phyloP scores from a whole-genome alignment of 805 yeast species.

The Metschnikowia cubensis region DNA sequence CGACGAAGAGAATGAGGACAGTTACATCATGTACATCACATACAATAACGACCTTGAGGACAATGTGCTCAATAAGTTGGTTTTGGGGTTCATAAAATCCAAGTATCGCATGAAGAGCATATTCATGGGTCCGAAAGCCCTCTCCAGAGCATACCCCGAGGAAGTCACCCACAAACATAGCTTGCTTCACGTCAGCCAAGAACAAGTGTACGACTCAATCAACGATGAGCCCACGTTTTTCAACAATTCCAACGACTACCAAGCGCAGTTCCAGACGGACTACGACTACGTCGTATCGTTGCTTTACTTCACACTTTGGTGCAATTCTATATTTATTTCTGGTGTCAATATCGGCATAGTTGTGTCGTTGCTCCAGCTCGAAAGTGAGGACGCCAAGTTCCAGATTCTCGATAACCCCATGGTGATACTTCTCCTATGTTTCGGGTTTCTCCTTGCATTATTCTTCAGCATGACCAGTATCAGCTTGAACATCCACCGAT shows the following conservation, averaged over 20 bases:
- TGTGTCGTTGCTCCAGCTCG: constrained; percentile 26
- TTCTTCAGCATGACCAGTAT: constrained; percentile 34
- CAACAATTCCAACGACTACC: constrained; percentile 21
- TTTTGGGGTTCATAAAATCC: constrained; percentile 21
- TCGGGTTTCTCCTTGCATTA: constrained; percentile 32
- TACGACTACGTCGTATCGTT: constrained; percentile 36
- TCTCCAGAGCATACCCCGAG: background rate
- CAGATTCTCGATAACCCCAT: constrained; percentile 28
- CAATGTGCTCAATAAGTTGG: constrained; percentile 18
- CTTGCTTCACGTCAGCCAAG: constrained; percentile 7
- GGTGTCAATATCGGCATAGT: constrained; percentile 40
- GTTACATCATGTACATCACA: constrained; percentile 22
- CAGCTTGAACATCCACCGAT: constrained; percentile 31
- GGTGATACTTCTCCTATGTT: constrained; percentile 27
- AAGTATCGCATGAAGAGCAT: constrained; percentile 18
- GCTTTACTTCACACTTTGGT: constrained; percentile 33
- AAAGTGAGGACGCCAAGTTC: constrained; percentile 23
- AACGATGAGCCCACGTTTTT: constrained; percentile 29
- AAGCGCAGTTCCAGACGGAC: constrained; percentile 27
- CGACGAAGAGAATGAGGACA: constrained; percentile 21
- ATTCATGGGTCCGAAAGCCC: constrained; percentile 6
- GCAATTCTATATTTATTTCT: constrained; percentile 34
- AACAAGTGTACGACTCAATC: constrained; percentile 28
- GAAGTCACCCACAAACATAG: background rate
- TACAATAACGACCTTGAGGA: constrained; percentile 19